phyloP scores from a whole-genome alignment of 2,329 filamentous ascomycete species.

The Coleophoma eucalyptorum region DNA sequence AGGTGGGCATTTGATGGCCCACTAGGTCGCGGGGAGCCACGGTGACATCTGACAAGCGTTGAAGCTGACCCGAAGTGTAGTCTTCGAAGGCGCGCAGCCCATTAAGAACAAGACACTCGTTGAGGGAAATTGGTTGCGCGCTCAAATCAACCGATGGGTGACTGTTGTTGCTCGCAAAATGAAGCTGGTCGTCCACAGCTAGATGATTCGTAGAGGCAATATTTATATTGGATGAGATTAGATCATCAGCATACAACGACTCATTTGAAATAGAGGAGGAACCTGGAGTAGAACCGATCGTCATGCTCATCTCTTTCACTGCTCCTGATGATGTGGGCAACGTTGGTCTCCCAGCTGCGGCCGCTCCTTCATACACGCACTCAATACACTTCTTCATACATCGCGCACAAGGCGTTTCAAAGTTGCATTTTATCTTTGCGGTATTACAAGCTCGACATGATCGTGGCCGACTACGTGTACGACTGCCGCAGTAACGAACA shows the following conservation, averaged over 20 bases:
- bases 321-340: not conserved
- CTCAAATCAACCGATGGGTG: not conserved
- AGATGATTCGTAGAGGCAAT: not conserved
- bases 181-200: not conserved
- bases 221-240: not conserved
- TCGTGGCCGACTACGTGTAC: not conserved
- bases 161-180: not conserved
- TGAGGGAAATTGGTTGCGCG: too few relatives aligned
- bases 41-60: too few relatives aligned
- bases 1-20: too few relatives aligned
- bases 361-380: slow-evolving; percentile 13
- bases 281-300: not conserved
- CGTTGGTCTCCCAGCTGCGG: not conserved
- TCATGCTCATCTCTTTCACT: not conserved
- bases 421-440: slow-evolving; percentile 14
- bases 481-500: not conserved
- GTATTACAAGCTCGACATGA: not conserved
- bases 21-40: too few relatives aligned
- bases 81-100: not conserved
- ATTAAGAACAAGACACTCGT: not conserved
- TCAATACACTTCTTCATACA: slow-evolving; percentile 15
- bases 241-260: not conserved
- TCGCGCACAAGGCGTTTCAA: slow-evolving; percentile 15
- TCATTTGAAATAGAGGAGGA: not conserved
- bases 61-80: not conserved